Base-by-base conservation (phyloP, 768 basidiomycete species). In the Leccinum uliginosum region DNA sequence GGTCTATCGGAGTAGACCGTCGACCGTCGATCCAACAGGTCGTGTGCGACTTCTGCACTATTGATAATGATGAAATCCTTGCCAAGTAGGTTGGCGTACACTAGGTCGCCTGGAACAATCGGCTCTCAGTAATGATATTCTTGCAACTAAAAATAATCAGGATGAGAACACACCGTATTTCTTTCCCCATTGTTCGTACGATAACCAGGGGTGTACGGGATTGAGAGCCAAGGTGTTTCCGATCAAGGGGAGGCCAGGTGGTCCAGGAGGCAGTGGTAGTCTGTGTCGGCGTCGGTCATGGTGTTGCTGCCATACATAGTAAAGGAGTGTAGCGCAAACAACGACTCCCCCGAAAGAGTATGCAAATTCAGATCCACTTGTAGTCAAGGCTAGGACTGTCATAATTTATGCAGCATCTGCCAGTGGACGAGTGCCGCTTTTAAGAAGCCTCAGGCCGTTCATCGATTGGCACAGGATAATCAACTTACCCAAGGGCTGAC, bases 211-310 rank as follows among this genome's bases (percentile, higher is more conserved):
- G 1, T 61, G 47, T 6, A 43, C 17, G 5, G 53, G 3, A 27
- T 71, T 47, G 45, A 74, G 10, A 27, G 65, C 59, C 15, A 67
- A 50, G 7, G 56, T 14, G 43, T 56, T 67, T 2, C 71, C 73
- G 4, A 71, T 30, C 24, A 74, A 51, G 2, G 71, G 73, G 38
- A 84, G 69, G 44, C 78, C 78, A 52, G 69, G 76, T 0, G 84
- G 84, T 14, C 83, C 84, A 17, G 78, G 80, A 32, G 78, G 79
- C 15, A 82, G 73, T 8, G 75, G 67, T 48, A 64, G 51, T 4
- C 66, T 64, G 7, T 48, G 35, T 35, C 62, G 57, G 44, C 40
- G 49, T 26, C 51, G 56, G 26, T 12, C 11, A 12, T 12, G 30
- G 38, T 34, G 49, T 24, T 54, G 38, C 44, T 62, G 49, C 70